These are phyloP conservation scores for Brasenia schreberi DNA, from an alignment of 164 flowering plant species.

Conservation along the genomic window DNA sequence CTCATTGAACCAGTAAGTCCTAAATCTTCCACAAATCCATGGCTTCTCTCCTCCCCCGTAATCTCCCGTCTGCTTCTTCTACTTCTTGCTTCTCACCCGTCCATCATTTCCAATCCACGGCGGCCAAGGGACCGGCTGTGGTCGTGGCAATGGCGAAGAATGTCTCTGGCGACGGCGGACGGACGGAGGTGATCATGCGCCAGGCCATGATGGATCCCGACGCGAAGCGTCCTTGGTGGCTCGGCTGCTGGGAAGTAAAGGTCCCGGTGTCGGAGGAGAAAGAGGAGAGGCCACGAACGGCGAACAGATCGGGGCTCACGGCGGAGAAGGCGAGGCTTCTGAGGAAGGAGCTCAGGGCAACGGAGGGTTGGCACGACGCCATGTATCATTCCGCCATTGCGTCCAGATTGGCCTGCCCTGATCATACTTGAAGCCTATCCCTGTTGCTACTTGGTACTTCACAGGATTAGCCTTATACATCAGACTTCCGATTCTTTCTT, in stretches of 20 bases:
- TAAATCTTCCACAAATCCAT: not conserved
- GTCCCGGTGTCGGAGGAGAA: not conserved
- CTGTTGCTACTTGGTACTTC: not conserved
- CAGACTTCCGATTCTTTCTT: not conserved
- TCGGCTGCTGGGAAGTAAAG: not conserved
- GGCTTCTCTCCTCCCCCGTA: not conserved
- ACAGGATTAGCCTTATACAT: not conserved
- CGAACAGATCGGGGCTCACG: conserved; percentile 4
- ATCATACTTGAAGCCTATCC: not conserved
- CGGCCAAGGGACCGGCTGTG: not conserved
- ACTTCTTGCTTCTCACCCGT: not conserved
- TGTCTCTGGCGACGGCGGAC: not conserved
- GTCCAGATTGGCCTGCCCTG: conserved; percentile 6
- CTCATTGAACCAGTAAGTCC: no score
- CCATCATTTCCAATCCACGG: not conserved
- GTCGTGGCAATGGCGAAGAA: not conserved
- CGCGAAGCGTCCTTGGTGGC: conserved; percentile 6
- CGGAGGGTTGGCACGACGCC: conserved; percentile 6
- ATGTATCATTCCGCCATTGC: conserved; percentile 10
- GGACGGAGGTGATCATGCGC: not conserved
- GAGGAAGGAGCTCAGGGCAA: conserved; percentile 7
- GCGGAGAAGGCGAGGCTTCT: conserved; percentile 8
- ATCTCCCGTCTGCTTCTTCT: not conserved
- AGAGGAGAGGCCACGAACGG: not conserved
- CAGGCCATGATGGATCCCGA: conserved; percentile 1